Evolutionary conservation across 495 filamentous ascomycete genomes (phyloP).

Genomic region (Penicillium roqueforti): DNA sequence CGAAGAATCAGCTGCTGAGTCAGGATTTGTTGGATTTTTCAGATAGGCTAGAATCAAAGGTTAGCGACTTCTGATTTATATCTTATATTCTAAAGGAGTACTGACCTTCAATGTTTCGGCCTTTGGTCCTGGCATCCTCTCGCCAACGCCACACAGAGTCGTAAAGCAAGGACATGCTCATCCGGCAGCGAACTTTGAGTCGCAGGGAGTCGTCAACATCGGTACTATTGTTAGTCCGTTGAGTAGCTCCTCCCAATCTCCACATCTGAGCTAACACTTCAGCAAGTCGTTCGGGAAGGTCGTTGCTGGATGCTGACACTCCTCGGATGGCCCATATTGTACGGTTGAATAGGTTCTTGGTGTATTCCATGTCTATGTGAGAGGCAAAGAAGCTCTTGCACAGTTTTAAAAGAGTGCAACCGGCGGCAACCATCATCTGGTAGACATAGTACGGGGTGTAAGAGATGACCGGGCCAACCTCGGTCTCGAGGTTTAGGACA

Average conservation of each 20-base stretch:
- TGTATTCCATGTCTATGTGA: slow-evolving; percentile 69
- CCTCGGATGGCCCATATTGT: slow-evolving; percentile 73
- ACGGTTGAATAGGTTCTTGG: slow-evolving; percentile 66
- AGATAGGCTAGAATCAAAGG: slow-evolving; percentile 52
- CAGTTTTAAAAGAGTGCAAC: slow-evolving; percentile 80
- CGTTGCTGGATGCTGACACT: slow-evolving; percentile 77
- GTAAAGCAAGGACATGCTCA: slow-evolving; percentile 90
- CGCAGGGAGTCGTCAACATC: slow-evolving; percentile 67
- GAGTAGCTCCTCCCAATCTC: slow-evolving; percentile 61
- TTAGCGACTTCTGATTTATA: not conserved
- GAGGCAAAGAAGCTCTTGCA: slow-evolving; percentile 74
- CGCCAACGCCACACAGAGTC: slow-evolving; percentile 94
- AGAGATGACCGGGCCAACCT: slow-evolving; percentile 50
- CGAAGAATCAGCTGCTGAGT: slow-evolving; percentile 69
- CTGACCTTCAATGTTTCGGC: slow-evolving; percentile 68
- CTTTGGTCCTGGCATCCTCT: slow-evolving; percentile 77
- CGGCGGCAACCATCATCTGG: slow-evolving; percentile 87
- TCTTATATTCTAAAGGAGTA: not conserved
- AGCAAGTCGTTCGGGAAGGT: slow-evolving; percentile 77
- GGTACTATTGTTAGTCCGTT: slow-evolving; percentile 23
- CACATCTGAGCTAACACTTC: slow-evolving; percentile 92
- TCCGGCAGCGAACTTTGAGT: slow-evolving; percentile 80
- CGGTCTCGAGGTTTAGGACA: slow-evolving; percentile 57
- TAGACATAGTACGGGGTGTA: slow-evolving; percentile 83
- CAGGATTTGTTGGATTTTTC: slow-evolving; percentile 83